These are phyloP conservation scores for Pichia eremophila DNA, from an alignment of 805 yeast species.

Conservation along the genomic window DNA sequence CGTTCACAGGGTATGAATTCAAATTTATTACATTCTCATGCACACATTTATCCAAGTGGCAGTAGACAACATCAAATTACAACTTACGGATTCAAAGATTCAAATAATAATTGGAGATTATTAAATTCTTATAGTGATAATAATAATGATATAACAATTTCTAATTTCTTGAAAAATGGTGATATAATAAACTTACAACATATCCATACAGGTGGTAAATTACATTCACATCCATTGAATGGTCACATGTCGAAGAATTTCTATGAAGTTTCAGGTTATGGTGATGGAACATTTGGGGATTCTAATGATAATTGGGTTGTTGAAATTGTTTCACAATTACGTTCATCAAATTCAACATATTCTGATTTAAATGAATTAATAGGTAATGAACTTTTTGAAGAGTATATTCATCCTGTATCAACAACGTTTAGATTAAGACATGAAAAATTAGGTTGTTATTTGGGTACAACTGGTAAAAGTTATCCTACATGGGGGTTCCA, in stretches of 20 bases:
- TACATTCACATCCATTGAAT: conserved; percentile 60
- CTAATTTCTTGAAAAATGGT: conserved; percentile 42
- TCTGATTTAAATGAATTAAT: conserved; percentile 15
- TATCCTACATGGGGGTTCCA: conserved; percentile 97
- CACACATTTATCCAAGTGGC: conserved; percentile 80
- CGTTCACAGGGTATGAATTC: conserved; percentile 67
- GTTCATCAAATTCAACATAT: conserved; percentile 23
- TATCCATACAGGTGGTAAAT: conserved; percentile 50
- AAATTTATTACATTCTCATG: conserved; percentile 79
- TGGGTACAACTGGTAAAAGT: conserved; percentile 70
- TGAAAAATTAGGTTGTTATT: conserved; percentile 64
- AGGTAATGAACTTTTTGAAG: conserved; percentile 32
- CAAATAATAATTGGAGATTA: conserved; percentile 66
- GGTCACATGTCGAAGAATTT: conserved; percentile 48
- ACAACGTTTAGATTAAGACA: conserved; percentile 72
- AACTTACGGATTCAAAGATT: conserved; percentile 81
- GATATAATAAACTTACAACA: conserved; percentile 55
- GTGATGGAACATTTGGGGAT: conserved; percentile 57
- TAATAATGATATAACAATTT: conserved; percentile 5
- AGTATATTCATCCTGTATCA: conserved; percentile 66
- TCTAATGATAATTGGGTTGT: conserved; percentile 68
- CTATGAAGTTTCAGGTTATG: conserved; percentile 66
- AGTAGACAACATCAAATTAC: conserved; percentile 92
- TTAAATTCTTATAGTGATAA: conserved; percentile 28
- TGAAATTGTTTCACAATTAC: conserved; percentile 52